Evolutionary conservation across 768 basidiomycete species (phyloP).

Genomic region (Trametes gibbosa): DNA sequence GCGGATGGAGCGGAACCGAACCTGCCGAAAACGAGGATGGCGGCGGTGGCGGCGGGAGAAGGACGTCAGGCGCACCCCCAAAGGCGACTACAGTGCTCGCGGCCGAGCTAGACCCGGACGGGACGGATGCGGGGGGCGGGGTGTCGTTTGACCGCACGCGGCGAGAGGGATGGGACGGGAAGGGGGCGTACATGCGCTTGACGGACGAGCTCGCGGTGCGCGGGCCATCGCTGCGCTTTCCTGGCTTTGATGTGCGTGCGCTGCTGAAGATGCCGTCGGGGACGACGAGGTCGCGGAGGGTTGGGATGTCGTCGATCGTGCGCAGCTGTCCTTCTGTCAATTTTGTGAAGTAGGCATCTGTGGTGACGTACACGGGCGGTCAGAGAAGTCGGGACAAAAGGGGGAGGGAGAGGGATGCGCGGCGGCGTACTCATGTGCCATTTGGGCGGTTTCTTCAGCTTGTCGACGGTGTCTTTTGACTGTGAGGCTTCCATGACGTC

Average conservation of each 20-base stretch:
- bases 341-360: constrained; percentile 84
- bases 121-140: constrained; percentile 5
- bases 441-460: constrained; percentile 45
- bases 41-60: constrained; percentile 2
- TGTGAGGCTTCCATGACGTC: constrained; percentile 31
- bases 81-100: not conserved
- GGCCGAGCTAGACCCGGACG: constrained; percentile 8
- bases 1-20: constrained; percentile 11
- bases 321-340: constrained; percentile 67
- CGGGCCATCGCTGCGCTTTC: constrained; percentile 18
- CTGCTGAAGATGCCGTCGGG: constrained; percentile 69
- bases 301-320: constrained; percentile 66
- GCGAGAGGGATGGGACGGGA: constrained; percentile 29
- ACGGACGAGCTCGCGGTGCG: constrained; percentile 26
- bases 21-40: not conserved
- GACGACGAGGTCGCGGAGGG: constrained; percentile 57
- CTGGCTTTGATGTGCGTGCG: constrained; percentile 34
- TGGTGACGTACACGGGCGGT: constrained; percentile 17
- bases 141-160: constrained; percentile 12
- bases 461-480: constrained; percentile 45
- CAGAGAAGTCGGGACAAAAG: not conserved
- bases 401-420: constrained; percentile 13
- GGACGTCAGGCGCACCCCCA: constrained; percentile 2
- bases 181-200: constrained; percentile 42
- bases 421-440: constrained; percentile 73